phyloP scores from a whole-genome alignment of 202 grass and related monocot species.

The Bolboschoenoplectus hybrid region DNA sequence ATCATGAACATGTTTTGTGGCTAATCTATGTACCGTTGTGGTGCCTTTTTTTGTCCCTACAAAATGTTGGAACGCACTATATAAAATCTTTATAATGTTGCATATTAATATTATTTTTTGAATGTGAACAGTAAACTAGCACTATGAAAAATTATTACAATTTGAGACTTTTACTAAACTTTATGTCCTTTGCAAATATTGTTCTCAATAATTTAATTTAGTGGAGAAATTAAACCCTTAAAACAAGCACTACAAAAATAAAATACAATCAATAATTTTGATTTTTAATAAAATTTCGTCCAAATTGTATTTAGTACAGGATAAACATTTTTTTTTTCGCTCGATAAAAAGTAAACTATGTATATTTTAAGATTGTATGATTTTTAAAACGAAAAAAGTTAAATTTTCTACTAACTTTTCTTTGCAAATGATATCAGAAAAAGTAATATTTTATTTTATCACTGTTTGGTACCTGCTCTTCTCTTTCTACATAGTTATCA shows the following conservation, averaged over 20 bases:
- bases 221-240: no score
- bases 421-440: not conserved
- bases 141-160: not conserved
- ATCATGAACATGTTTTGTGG: no score
- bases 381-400: no score
- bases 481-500: not conserved
- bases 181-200: not conserved
- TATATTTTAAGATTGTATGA: no score
- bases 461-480: conserved; percentile 20
- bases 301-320: no score
- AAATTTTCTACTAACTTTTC: no score
- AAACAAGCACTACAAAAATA: no score
- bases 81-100: not conserved
- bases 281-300: no score
- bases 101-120: not conserved
- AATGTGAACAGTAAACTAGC: not conserved
- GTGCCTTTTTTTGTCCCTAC: not conserved
- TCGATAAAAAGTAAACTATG: no score
- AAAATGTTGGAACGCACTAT: not conserved
- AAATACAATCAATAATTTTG: no score
- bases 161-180: not conserved
- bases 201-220: not conserved
- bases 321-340: no score
- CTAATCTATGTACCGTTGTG: no score
- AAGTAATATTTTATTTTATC: not conserved